Evolutionary conservation across 345 rosid species (phyloP), one percentile per base, ranked within the genome.

Genomic region (Isatis tinctoria): DNA sequence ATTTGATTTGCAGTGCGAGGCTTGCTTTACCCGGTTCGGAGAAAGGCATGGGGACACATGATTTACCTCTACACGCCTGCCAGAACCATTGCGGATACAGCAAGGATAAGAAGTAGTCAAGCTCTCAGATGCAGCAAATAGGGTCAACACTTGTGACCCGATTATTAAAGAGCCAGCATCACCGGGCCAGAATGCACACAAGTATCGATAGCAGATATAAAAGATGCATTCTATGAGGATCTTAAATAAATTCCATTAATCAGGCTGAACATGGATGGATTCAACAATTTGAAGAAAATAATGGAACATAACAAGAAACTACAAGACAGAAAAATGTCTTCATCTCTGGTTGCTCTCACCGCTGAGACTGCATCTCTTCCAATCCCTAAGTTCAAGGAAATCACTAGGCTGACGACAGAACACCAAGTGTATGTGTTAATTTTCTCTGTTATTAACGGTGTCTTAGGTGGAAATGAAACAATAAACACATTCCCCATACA

Each of bases 161-260:
- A 92, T 90, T 13, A 81, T 95, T 41, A 97, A 95, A 82, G 98
- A 84, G 73, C 99, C 99, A 71, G 82, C 90, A 63, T 81, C 92
- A 44, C 97, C 99, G 96, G 87, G 65, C 88, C 85, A 56, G 84
- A 83, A 61, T 62, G 72, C 72, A 52, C 67, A 16, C 84, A 74
- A 73, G 79, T 52, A 28, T 73, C 77, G 35, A 84, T 82, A 73
- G 74, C 47, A 62, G 98, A 92, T 52, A 91, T 87, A 8, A 96
- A 94, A 75, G 98, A 92, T 28, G 63, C 82, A 20, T 79, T 84
- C 68, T 63, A 28, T 16, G 90, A 87, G 45, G 90, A 90, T 79
- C 85, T 88, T 37, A 87, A 88, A 73, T 94, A 88, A 78, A 88
- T 92, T 74, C 98, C 98, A 0, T 90, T 83, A 13, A 88, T 95